Conservation (phyloP, 768 basidiomycete genomes). For the Amanita jacksonii region DNA sequence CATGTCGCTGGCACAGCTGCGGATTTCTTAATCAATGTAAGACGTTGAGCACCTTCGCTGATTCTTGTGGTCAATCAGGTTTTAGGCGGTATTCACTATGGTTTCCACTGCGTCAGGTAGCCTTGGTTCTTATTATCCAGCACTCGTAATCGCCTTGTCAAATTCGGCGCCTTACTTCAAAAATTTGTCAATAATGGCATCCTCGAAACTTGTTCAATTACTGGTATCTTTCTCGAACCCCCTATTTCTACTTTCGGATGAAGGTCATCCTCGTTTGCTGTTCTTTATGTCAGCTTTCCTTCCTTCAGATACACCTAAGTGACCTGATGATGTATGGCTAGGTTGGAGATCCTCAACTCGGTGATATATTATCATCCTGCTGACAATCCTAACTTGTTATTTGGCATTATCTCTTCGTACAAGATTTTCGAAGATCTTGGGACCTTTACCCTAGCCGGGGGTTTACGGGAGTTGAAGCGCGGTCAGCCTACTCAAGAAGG, state of each 20-base stretch:
- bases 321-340: slow-evolving; percentile 18
- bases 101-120: slow-evolving; percentile 81
- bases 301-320: not conserved
- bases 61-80: slow-evolving; percentile 8
- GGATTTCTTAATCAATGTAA: slow-evolving; percentile 83
- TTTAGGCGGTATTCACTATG: slow-evolving; percentile 79
- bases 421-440: slow-evolving; percentile 84
- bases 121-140: slow-evolving; percentile 82
- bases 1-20: slow-evolving; percentile 60
- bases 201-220: slow-evolving; percentile 78
- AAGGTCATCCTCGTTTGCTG: slow-evolving; percentile 87
- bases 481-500: slow-evolving; percentile 68
- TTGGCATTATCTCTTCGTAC: slow-evolving; percentile 77
- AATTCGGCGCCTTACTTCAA: slow-evolving; percentile 86
- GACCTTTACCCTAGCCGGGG: slow-evolving; percentile 83
- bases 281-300: slow-evolving; percentile 64
- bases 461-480: slow-evolving; percentile 75
- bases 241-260: slow-evolving; percentile 82
- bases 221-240: slow-evolving; percentile 90
- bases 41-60: slow-evolving; percentile 14
- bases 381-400: slow-evolving; percentile 83
- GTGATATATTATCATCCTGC: slow-evolving; percentile 69
- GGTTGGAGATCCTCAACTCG: slow-evolving; percentile 88
- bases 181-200: slow-evolving; percentile 70
- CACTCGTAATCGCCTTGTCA: slow-evolving; percentile 81